Evolutionary conservation across 2,329 filamentous ascomycete genomes (phyloP).

Genomic region (Colletotrichum gloeosporioides): DNA sequence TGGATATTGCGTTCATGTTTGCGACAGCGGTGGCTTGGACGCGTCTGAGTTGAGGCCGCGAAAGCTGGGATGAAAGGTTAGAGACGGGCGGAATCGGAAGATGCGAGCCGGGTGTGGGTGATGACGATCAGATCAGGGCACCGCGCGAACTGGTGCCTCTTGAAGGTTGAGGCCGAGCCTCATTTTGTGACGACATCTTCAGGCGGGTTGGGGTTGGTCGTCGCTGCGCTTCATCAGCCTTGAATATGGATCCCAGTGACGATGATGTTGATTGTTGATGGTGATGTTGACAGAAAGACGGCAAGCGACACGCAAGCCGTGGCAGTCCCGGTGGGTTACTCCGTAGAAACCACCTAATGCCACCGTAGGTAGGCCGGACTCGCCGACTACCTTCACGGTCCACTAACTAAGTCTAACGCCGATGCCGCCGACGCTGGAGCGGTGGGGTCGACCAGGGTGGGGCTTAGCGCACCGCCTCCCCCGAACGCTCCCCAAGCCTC

Average conservation of each 20-base stretch:
- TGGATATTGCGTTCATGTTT: not conserved
- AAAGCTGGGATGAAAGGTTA: not conserved
- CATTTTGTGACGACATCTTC: not conserved
- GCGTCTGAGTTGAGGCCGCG: not conserved
- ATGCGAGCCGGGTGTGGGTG: not conserved
- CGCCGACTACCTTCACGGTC: not conserved
- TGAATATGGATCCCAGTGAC: not conserved
- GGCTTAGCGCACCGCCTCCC: constrained; percentile 11
- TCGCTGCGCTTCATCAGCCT: not conserved
- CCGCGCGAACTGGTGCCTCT: not conserved
- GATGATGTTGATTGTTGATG: not conserved
- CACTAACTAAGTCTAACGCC: not conserved
- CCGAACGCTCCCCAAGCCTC: not conserved
- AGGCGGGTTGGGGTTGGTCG: not conserved
- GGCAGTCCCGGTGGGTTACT: not conserved
- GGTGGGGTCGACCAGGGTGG: not conserved
- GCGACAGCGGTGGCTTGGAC: not conserved
- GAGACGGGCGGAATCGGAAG: not conserved
- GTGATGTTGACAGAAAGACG: not conserved
- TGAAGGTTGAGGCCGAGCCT: not conserved
- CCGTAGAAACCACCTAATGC: not conserved
- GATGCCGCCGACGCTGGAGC: not conserved
- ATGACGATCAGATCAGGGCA: not conserved
- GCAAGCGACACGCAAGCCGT: not conserved
- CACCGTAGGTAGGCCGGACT: not conserved